phyloP scores from a whole-genome alignment of 2,329 filamentous ascomycete genomes.

The Talaromyces marneffei region DNA sequence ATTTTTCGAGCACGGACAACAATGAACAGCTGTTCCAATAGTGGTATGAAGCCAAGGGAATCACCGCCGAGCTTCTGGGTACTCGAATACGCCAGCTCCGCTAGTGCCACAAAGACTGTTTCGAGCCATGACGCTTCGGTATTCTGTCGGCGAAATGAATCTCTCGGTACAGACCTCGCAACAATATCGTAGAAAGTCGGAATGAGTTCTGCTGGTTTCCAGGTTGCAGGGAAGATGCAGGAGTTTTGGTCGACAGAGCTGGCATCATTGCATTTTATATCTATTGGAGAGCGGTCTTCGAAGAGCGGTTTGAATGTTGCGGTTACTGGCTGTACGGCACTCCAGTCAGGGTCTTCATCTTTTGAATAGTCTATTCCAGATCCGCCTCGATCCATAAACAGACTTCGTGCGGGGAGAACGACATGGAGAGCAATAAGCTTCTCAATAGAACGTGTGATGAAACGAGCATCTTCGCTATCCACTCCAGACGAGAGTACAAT shows the following conservation, averaged over 20 bases:
- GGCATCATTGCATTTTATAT: constrained; percentile 2
- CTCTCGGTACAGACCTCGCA: constrained; percentile 40
- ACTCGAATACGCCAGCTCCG: constrained; percentile 35
- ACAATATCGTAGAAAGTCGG: constrained; percentile 44
- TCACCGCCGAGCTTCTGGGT: constrained; percentile 26
- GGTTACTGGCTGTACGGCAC: constrained; percentile 31
- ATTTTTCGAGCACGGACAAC: constrained; percentile 35
- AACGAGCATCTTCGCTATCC: constrained; percentile 28
- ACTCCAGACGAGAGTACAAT: constrained; percentile 24
- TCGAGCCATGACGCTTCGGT: constrained; percentile 48
- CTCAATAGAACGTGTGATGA: constrained; percentile 31
- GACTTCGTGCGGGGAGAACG: constrained; percentile 35
- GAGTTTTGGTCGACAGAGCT: neutral
- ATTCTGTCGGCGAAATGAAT: constrained; percentile 38
- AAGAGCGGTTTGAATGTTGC: constrained; percentile 34
- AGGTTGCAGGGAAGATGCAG: constrained; percentile 16
- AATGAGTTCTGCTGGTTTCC: constrained; percentile 30
- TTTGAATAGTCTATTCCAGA: constrained; percentile 31
- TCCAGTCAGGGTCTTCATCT: constrained; percentile 29
- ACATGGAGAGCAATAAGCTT: constrained; percentile 37
- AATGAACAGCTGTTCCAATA: constrained; percentile 36
- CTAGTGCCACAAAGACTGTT: constrained; percentile 41
- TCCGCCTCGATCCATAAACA: constrained; percentile 32
- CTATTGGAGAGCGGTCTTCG: constrained; percentile 17
- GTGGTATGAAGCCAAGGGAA: constrained; percentile 26